phyloP scores from a whole-genome alignment of 2,329 filamentous ascomycete species.

The Acephala macrosclerotiorum region DNA sequence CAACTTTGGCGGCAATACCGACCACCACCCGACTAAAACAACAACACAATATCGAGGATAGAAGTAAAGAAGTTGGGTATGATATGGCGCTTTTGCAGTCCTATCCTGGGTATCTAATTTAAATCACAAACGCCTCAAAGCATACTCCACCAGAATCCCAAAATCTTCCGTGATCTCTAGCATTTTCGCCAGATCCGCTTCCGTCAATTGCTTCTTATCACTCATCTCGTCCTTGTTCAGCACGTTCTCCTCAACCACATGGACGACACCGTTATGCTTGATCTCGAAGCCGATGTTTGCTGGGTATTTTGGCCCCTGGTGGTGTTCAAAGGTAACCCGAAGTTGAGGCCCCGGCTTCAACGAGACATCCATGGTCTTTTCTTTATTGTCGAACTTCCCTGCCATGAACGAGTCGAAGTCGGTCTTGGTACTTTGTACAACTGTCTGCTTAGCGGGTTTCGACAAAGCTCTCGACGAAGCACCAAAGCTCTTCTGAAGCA shows the following conservation, averaged over 20 bases:
- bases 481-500: conserved; percentile 69
- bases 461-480: conserved; percentile 18
- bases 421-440: conserved; percentile 35
- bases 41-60: too few species aligned
- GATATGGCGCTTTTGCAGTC: background rate
- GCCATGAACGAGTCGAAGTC: conserved; percentile 43
- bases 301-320: conserved; percentile 9
- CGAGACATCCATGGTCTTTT: conserved; percentile 39
- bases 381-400: conserved; percentile 4
- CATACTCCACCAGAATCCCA: conserved; percentile 59
- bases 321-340: conserved; percentile 38
- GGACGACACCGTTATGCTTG: conserved; percentile 40
- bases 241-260: conserved; percentile 42
- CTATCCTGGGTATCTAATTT: conserved; percentile 25
- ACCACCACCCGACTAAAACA: too few species aligned
- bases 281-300: conserved; percentile 44
- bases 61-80: background rate
- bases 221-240: conserved; percentile 34
- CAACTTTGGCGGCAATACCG: too few species aligned
- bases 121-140: conserved; percentile 41
- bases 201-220: conserved; percentile 27
- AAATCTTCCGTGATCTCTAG: conserved; percentile 56
- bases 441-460: conserved; percentile 17
- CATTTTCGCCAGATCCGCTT: conserved; percentile 50
- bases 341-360: conserved; percentile 41